phyloP scores from a whole-genome alignment of 305 asterid species.

The Fraxinus albicans region DNA sequence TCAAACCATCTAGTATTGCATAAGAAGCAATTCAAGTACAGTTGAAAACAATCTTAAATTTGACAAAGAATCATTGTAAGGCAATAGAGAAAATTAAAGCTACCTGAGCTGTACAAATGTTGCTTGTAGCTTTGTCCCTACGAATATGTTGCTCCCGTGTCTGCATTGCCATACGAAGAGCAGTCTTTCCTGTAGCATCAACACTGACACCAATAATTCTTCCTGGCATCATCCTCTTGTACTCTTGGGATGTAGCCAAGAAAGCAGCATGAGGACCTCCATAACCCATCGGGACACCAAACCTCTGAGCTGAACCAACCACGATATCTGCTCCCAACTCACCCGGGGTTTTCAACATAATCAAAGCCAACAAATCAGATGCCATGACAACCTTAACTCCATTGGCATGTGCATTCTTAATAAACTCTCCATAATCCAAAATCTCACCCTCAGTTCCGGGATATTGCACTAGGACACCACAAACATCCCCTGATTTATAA shows the following conservation, averaged over 20 bases:
- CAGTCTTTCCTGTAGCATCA: conserved; percentile 93
- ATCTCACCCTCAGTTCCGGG: conserved; percentile 97
- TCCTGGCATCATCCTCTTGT: conserved; percentile 98
- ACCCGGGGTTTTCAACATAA: conserved; percentile 91
- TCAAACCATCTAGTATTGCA: not conserved
- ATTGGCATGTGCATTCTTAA: conserved; percentile 86
- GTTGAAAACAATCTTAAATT: not conserved
- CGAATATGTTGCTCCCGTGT: conserved; percentile 97
- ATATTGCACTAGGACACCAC: conserved; percentile 92
- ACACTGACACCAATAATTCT: conserved; percentile 92
- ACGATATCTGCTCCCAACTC: conserved; percentile 93
- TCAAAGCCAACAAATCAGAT: conserved; percentile 82
- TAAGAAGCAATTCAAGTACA: not conserved
- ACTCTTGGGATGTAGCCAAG: conserved; percentile 95
- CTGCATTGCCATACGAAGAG: conserved; percentile 98
- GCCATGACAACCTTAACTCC: conserved; percentile 99
- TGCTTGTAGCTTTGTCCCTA: conserved; percentile 94
- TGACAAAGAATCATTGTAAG: not conserved
- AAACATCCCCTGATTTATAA: conserved; percentile 77
- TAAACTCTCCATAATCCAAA: conserved; percentile 75
- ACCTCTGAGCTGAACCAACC: conserved; percentile 98
- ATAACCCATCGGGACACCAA: conserved; percentile 99
- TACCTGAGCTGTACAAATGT: conserved; percentile 97
- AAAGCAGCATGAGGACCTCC: conserved; percentile 99
- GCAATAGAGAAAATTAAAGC: not conserved